Base-by-base conservation (phyloP, 345 rosid genomes). In the Clarkia xantiana region DNA sequence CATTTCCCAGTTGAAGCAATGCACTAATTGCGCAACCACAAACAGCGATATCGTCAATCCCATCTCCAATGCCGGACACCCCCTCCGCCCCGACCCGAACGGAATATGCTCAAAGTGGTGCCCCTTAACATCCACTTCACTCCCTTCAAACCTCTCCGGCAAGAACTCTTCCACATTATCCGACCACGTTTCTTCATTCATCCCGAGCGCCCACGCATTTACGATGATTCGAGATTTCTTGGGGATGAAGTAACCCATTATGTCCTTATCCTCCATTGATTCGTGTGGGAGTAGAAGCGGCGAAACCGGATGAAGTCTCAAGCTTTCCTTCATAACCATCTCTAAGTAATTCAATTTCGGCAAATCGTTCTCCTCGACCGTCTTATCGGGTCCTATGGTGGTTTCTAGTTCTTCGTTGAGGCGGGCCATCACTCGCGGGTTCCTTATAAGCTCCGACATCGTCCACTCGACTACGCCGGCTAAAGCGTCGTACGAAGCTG, bases 401-500 rank as follows among this genome's bases (percentile, higher is more conserved):
- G 11, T 36, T 12, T 64, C 52, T 1, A 71, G 15, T 50, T 71
- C 72, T 38, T 56, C 13, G 18, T 45, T 68, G 10, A 70, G 65
- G 6, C 29, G 14, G 22, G n/a, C 19, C 64, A 56, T 61, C 0
- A 54, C 53, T 1, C 20, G 55, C 0, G 70, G 67, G 34, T 67
- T 49, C 41, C 64, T 61, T 14, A 57, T 5, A 4, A 67, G 36
- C 42, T 71, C 76, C 0, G 70, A 55, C 2, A 67, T 16, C 11
- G 47, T 61, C 76, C 76, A 71, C 13, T 63, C 76, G 1, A 63
- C 46, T 0, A 50, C 29, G 0, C 53, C 10, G 0, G 65, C 10
- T 0, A 64, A 46, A 13, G 70, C 54, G 3, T 67, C 72, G 0
- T 60, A 14, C 9, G 65, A 45, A 0, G 45, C 67, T 11, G 40